These are phyloP conservation scores for Colletotrichum brevisporum DNA, from an alignment of 2,329 filamentous ascomycete genomes.

Conservation along the genomic window DNA sequence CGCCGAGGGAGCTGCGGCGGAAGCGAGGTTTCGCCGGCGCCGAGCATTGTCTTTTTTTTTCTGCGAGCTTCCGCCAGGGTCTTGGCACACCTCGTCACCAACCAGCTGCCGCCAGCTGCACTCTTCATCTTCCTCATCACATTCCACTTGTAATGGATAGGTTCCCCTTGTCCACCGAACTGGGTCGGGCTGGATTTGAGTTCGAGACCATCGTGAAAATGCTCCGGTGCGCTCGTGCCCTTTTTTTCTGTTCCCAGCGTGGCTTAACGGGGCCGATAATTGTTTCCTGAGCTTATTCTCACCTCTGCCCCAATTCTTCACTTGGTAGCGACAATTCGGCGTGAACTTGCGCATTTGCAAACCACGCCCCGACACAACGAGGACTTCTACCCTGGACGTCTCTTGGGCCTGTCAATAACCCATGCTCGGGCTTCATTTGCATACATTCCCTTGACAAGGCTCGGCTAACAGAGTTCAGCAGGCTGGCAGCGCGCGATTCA, in stretches of 20 bases:
- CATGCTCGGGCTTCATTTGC: neutral
- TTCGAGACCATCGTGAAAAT: slow-evolving; percentile 24
- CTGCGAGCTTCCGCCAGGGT: neutral
- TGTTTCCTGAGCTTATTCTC: slow-evolving; percentile 7
- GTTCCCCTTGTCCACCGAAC: slow-evolving; percentile 1
- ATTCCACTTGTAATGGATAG: neutral
- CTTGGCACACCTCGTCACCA: too few relatives aligned
- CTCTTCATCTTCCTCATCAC: neutral
- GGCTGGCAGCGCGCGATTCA: slow-evolving; percentile 11
- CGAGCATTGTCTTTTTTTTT: slow-evolving; percentile 7
- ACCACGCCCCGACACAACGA: too few relatives aligned
- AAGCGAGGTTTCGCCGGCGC: slow-evolving; percentile 23
- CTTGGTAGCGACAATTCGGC: neutral
- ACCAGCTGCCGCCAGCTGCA: neutral
- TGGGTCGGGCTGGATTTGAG: slow-evolving; percentile 14
- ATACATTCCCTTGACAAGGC: neutral
- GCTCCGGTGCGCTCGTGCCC: slow-evolving; percentile 23
- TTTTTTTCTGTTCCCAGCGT: slow-evolving; percentile 1
- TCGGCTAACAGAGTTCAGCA: neutral
- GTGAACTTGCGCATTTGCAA: neutral
- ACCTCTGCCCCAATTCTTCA: neutral
- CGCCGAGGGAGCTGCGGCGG: slow-evolving; percentile 1
- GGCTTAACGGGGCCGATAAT: neutral
- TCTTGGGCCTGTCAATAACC: neutral
- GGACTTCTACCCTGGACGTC: neutral